Conservation (phyloP, 495 filamentous ascomycete genomes). For the Xylaria cubensis region DNA sequence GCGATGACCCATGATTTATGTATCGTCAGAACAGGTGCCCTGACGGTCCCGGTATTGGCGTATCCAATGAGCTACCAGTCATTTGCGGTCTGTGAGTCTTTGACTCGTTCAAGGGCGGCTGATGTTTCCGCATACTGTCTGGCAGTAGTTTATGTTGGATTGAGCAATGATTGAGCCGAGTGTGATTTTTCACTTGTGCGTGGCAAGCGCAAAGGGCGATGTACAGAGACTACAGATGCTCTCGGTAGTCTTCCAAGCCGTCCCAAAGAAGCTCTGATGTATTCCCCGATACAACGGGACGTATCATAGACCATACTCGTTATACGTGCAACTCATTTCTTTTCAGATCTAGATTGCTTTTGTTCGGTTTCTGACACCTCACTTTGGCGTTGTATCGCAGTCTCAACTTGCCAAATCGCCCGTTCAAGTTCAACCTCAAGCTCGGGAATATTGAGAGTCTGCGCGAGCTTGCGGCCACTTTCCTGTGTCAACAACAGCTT, state of each 20-base stretch:
- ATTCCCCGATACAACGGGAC: no score
- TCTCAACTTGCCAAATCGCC: slow-evolving; percentile 86
- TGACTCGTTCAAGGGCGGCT: not conserved
- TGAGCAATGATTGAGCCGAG: not conserved
- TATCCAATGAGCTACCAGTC: not conserved
- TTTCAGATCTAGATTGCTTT: slow-evolving; percentile 31
- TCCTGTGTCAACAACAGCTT: slow-evolving; percentile 65
- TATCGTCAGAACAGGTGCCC: not conserved
- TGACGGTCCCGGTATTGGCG: no score
- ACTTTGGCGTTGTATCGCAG: slow-evolving; percentile 61
- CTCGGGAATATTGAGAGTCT: slow-evolving; percentile 77
- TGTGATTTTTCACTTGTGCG: not conserved
- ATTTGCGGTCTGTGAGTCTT: not conserved
- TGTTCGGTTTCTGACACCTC: slow-evolving; percentile 33
- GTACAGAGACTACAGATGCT: not conserved
- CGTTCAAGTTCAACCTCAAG: slow-evolving; percentile 88
- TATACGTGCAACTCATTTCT: not conserved
- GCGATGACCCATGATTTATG: not conserved
- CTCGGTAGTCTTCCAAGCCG: not conserved
- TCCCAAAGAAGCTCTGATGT: not conserved
- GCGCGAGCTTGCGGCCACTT: slow-evolving; percentile 68
- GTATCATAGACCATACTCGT: not conserved
- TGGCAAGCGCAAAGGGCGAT: not conserved
- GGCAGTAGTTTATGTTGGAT: not conserved
- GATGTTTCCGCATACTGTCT: not conserved